Evolutionary conservation across 257 asterid genomes (phyloP).

Genomic region (Solanum megistacrolobum): DNA sequence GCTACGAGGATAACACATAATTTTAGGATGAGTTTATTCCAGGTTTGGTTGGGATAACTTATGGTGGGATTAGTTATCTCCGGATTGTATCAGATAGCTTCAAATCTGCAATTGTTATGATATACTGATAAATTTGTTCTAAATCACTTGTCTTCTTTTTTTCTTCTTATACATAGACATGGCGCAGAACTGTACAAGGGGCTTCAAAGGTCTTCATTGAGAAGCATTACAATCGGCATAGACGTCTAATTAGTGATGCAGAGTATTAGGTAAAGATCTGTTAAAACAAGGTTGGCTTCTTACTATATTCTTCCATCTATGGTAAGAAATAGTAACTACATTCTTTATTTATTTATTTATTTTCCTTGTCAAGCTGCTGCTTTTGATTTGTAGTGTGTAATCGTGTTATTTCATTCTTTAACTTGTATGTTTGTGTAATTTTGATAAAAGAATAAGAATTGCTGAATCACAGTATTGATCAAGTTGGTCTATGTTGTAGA

Average conservation of each 20-base stretch:
- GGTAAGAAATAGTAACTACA: neutral
- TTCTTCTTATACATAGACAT: slow-evolving; percentile 28
- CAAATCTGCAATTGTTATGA: neutral
- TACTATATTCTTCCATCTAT: neutral
- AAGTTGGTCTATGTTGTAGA: neutral
- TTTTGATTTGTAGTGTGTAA: neutral
- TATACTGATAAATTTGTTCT: neutral
- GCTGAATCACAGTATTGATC: neutral
- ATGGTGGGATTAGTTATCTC: too few relatives aligned
- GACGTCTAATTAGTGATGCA: slow-evolving; percentile 49
- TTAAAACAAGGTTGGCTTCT: neutral
- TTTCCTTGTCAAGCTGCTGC: neutral
- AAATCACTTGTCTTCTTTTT: neutral
- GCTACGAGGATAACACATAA: too few relatives aligned
- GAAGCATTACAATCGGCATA: slow-evolving; percentile 73
- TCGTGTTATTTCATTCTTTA: neutral
- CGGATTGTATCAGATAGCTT: neutral
- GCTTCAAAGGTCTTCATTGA: slow-evolving; percentile 79
- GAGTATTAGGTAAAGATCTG: slow-evolving; percentile 5
- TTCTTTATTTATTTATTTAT: neutral
- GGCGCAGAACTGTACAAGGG: slow-evolving; percentile 71
- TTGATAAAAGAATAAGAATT: neutral
- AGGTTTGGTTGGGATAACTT: neutral
- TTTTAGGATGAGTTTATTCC: neutral
- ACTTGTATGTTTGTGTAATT: neutral